Percentiles rank a stretch among this genome's conserved stretches.
Evolutionary conservation across 805 yeast species (phyloP).

Genomic region (Candida ovalis): DNA sequence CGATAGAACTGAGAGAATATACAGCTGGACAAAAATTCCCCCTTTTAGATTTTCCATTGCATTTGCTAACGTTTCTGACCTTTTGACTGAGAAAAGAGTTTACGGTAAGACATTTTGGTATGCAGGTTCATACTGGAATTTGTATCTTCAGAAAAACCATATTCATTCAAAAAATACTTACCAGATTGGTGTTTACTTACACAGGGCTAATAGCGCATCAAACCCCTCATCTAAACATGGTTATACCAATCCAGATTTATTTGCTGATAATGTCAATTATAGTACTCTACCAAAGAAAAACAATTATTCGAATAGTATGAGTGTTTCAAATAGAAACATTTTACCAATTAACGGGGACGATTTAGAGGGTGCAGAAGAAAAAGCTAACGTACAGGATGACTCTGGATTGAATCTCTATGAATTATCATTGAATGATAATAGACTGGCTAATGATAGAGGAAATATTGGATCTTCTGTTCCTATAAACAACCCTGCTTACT

Average conservation of each 20-base stretch:
- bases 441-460: not conserved
- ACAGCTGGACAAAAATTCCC: constrained; percentile 42
- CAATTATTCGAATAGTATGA: constrained; percentile 1
- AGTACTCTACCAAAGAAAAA: constrained; percentile 21
- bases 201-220: constrained; percentile 39
- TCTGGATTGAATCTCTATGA: constrained; percentile 18
- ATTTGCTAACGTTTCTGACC: constrained; percentile 43
- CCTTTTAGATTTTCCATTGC: constrained; percentile 54
- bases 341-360: constrained; percentile 1
- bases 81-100: constrained; percentile 43
- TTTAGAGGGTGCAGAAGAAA: constrained; percentile 15
- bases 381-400: constrained; percentile 25
- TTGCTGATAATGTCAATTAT: constrained; percentile 25
- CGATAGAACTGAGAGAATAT: constrained; percentile 16
- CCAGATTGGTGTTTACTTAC: constrained; percentile 56
- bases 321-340: not conserved
- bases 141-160: constrained; percentile 46
- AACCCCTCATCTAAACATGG: constrained; percentile 38
- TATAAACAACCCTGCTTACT: not conserved
- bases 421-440: constrained; percentile 16
- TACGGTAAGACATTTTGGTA: constrained; percentile 54
- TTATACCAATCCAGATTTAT: constrained; percentile 36
- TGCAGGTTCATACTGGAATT: constrained; percentile 60
- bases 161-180: constrained; percentile 37
- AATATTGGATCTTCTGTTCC: not conserved